Base-by-base conservation (phyloP, 108 stramenopile genomes). In the Mediolabrus comicus region DNA sequence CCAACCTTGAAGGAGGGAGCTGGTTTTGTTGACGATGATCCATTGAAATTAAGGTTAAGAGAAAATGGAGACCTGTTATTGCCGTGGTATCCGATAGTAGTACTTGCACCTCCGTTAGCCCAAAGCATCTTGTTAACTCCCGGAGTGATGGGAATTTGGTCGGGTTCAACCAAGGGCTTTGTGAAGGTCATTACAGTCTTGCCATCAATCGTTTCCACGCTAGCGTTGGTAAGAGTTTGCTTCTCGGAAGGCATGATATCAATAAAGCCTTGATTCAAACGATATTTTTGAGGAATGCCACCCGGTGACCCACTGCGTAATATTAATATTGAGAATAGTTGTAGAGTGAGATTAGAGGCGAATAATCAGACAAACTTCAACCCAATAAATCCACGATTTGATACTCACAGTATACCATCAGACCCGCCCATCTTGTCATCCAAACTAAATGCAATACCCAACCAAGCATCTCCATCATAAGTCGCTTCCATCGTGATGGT, bases 401-500 rank as follows among this genome's bases (percentile, higher is more conserved):
- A 30, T 11, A 57, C 56, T 33, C 12, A 30, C 31, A 57, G 28
- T 22, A 49, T 49, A 22, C 46, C 46, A 8, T 49, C 6, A 22
- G 46, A 49, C 8, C 46, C 46, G 19, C 46, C 46, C 46, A 49
- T 49, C 22, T 0, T 24, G 7, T 52, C 62, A 58, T 63, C 61
- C 19, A 57, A 27, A 36, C 24, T 32, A 17, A 72, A 61, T 24
- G 62, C 72, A 1, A 55, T 24, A 7, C 52, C 72, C 2, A 72
- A 35, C 72, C 72, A 56, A 11, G 62, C 62, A 4, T 72, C 54
- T 14, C 60, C 71, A 16, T 72, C 71, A 39, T 54, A 54, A 30
- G 34, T 36, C 3, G 52, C 9, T 29, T 59, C 34, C 29, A 59
- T 36, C 36, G 53, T 62, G 24, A 51, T 62, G 53, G 62, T 63